Base-by-base conservation (phyloP, 2,329 filamentous ascomycete genomes). In the Penicillium hesseltinei region DNA sequence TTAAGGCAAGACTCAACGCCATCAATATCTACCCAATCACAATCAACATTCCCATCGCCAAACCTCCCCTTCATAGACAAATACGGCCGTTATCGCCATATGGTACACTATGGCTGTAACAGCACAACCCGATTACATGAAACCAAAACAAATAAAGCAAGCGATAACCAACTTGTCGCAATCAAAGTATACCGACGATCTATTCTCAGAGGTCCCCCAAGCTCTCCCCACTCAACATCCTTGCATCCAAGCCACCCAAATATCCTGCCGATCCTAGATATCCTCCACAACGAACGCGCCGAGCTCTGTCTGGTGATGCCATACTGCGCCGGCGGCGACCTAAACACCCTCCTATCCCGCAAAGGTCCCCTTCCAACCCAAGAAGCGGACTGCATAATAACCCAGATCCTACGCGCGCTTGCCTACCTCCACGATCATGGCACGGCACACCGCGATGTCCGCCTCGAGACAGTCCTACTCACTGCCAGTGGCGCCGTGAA, bases 391-490 rank as follows among this genome's bases (percentile, higher is more conserved):
- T 96, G 91, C 75, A 91, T 92, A 73, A 92, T 96, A 79, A 92
- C 94, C 76, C 92, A 73, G 52, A 62, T 73, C 25, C 56, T 73
- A 25, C 63, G 67, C 3, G 71, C 66, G 0, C 47, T 73, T 5
- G 50, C 58, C 1, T 73, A 96, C 70, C 91, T 97, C 33, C 93
- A 97, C 70, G 83, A 86, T 3, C 81, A 91, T 29, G 89, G 88
- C 44, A 92, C 96, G 67, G 92, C 97, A 0, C 93, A 97, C 73
- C 89, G 93, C 47, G 92, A 97, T 69, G 84, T 97, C 66, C 97
- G 96, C 71, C 92, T 93, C 0, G 92, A 97, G 68, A 97, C 97
- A 63, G 94, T 97, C 44, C 81, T 97, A 0, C 89, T 97, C 58
- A 84, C 96, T 61, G 83, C 86, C 1, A 81, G 85, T 2, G 89